phyloP scores from a whole-genome alignment of 2,329 filamentous ascomycete species.

The Sporothrix humicola region DNA sequence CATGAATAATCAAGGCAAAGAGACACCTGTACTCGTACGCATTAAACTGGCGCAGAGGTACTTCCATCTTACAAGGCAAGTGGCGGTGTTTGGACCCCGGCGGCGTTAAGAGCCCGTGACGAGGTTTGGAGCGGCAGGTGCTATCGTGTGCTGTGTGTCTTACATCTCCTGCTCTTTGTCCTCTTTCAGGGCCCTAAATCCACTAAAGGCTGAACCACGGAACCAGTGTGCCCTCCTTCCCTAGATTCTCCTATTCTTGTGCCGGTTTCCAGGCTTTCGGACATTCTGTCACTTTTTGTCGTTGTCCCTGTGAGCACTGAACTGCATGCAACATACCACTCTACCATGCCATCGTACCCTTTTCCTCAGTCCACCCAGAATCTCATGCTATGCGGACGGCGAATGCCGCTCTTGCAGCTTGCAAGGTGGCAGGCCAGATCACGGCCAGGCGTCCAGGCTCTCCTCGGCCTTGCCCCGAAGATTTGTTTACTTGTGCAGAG shows the following conservation, averaged over 20 bases:
- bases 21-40: neutral
- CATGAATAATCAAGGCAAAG: slow-evolving; percentile 21
- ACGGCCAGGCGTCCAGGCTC: no score
- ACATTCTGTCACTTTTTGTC: slow-evolving; percentile 10
- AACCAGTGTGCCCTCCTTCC: neutral
- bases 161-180: slow-evolving; percentile 16
- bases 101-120: neutral
- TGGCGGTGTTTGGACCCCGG: neutral
- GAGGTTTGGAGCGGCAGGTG: neutral
- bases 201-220: neutral
- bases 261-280: slow-evolving; percentile 3
- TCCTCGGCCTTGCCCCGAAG: neutral
- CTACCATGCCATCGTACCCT: slow-evolving; percentile 9
- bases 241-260: slow-evolving; percentile 9
- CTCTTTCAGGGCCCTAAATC: neutral
- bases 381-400: slow-evolving; percentile 7
- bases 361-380: slow-evolving; percentile 19
- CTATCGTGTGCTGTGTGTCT: neutral
- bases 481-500: neutral
- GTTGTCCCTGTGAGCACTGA: neutral
- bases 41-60: neutral
- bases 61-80: neutral
- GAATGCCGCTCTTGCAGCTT: slow-evolving; percentile 20
- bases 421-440: neutral
- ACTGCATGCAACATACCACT: slow-evolving; percentile 27